These are phyloP conservation scores for Botrytis deweyae DNA, from an alignment of 2,329 filamentous ascomycete species.

Conservation along the genomic window DNA sequence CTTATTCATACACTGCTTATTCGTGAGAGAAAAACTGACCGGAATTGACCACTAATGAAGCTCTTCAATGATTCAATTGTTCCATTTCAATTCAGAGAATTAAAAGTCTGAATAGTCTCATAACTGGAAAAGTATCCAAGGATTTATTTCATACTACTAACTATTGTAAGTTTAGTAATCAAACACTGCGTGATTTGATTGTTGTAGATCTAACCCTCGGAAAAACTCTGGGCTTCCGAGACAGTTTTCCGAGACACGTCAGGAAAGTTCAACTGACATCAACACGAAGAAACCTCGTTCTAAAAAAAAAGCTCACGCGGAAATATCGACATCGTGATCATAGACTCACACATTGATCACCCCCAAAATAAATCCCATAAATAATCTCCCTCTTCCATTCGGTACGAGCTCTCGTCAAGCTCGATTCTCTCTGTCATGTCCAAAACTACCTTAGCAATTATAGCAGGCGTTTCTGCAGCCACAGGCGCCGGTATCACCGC, in stretches of 20 bases:
- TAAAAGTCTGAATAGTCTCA: too few relatives aligned
- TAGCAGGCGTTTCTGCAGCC: slow-evolving; percentile 73
- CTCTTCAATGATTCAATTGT: too few relatives aligned
- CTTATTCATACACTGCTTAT: background rate
- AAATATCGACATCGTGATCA: slow-evolving; percentile 20
- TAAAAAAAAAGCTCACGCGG: slow-evolving; percentile 22
- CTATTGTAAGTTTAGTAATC: too few relatives aligned
- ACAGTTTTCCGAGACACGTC: slow-evolving; percentile 11
- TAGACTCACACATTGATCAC: slow-evolving; percentile 8
- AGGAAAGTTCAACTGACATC: slow-evolving; percentile 19
- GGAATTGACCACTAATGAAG: too few relatives aligned
- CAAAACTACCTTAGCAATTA: slow-evolving; percentile 71
- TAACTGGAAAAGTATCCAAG: too few relatives aligned
- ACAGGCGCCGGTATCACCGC: slow-evolving; percentile 72
- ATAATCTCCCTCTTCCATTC: slow-evolving; percentile 8
- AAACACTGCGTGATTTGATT: background rate
- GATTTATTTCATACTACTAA: too few relatives aligned
- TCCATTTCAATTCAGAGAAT: too few relatives aligned
- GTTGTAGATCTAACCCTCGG: background rate
- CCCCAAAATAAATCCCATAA: slow-evolving; percentile 11
- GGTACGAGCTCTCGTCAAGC: slow-evolving; percentile 20
- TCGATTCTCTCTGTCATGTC: slow-evolving; percentile 56
- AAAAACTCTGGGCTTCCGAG: background rate
- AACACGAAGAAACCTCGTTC: slow-evolving; percentile 15
- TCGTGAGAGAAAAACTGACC: too few relatives aligned